These are phyloP conservation scores for Phaeotremella skinneri DNA, from an alignment of 768 basidiomycete genomes.

Conservation along the genomic window DNA sequence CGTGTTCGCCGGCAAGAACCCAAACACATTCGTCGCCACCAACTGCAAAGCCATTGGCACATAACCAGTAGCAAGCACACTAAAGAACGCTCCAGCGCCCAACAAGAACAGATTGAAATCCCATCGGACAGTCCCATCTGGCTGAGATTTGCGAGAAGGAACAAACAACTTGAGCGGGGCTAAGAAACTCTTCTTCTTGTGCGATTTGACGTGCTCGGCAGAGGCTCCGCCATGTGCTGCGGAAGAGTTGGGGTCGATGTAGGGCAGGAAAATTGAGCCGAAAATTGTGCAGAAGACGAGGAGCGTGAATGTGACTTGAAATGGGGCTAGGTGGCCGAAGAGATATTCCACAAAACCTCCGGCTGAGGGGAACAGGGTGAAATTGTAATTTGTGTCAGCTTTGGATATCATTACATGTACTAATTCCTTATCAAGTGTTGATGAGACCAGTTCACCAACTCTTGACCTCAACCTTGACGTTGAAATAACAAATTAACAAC, in stretches of 20 bases:
- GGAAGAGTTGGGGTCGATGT: slow-evolving; percentile 40
- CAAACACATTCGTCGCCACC: slow-evolving; percentile 43
- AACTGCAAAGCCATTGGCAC: slow-evolving; percentile 46
- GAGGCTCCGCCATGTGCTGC: too few relatives aligned
- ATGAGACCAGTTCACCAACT: neutral
- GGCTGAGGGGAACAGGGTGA: neutral
- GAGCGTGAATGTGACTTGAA: slow-evolving; percentile 40
- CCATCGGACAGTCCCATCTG: slow-evolving; percentile 13
- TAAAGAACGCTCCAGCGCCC: slow-evolving; percentile 39
- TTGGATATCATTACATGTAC: too few relatives aligned
- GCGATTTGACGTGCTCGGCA: neutral
- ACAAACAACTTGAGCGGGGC: slow-evolving; percentile 43
- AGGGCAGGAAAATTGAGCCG: slow-evolving; percentile 44
- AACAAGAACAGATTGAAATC: slow-evolving; percentile 40
- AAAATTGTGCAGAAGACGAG: slow-evolving; percentile 40
- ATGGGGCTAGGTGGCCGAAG: slow-evolving; percentile 40
- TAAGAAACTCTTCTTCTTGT: slow-evolving; percentile 31
- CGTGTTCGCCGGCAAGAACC: slow-evolving; percentile 37
- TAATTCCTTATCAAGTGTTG: too few relatives aligned
- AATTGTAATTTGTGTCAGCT: neutral
- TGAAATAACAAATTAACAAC: slow-evolving; percentile 4
- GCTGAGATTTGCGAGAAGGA: slow-evolving; percentile 16
- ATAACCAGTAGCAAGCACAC: slow-evolving; percentile 46
- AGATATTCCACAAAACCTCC: slow-evolving; percentile 30
- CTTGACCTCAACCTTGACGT: neutral